Evolutionary conservation across 495 filamentous ascomycete species (phyloP).

Genomic region (Tetracladium marchalianum): DNA sequence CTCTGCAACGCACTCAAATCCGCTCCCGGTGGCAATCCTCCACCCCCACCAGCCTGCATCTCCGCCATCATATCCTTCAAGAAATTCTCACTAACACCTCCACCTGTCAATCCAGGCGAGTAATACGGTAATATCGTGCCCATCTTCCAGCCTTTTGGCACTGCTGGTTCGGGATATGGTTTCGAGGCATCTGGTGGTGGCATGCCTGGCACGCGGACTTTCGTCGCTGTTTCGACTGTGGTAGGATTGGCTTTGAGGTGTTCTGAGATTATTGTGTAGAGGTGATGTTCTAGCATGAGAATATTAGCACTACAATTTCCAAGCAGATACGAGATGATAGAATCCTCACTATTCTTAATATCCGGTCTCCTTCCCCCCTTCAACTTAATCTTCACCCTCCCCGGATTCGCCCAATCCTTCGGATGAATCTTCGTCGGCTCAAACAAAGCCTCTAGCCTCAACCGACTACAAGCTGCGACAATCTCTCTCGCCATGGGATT

Average conservation of each 20-base stretch:
- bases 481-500: constrained; percentile 89
- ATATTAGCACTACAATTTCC: constrained; percentile 6
- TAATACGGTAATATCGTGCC: constrained; percentile 74
- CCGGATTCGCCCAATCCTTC: constrained; percentile 96
- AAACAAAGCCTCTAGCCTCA: constrained; percentile 68
- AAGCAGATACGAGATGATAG: neutral
- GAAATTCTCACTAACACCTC: constrained; percentile 91
- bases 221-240: constrained; percentile 43
- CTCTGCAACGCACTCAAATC: constrained; percentile 20
- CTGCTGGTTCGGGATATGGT: constrained; percentile 56
- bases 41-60: constrained; percentile 40
- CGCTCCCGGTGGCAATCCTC: constrained; percentile 26
- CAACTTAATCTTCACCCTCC: constrained; percentile 70
- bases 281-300: constrained; percentile 56
- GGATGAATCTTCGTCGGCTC: constrained; percentile 90
- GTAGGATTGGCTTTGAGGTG: constrained; percentile 72
- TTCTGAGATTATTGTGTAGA: constrained; percentile 65
- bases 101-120: constrained; percentile 78
- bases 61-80: constrained; percentile 97
- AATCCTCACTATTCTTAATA: constrained; percentile 66
- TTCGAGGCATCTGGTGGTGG: constrained; percentile 43
- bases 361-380: constrained; percentile 44
- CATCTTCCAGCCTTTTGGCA: constrained; percentile 91
- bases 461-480: constrained; percentile 64
- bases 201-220: constrained; percentile 18